A percentile compares a stretch with the other conserved stretches of the same genome.
phyloP scores from a whole-genome alignment of 805 yeast genomes.

The Brettanomyces naardenensis region DNA sequence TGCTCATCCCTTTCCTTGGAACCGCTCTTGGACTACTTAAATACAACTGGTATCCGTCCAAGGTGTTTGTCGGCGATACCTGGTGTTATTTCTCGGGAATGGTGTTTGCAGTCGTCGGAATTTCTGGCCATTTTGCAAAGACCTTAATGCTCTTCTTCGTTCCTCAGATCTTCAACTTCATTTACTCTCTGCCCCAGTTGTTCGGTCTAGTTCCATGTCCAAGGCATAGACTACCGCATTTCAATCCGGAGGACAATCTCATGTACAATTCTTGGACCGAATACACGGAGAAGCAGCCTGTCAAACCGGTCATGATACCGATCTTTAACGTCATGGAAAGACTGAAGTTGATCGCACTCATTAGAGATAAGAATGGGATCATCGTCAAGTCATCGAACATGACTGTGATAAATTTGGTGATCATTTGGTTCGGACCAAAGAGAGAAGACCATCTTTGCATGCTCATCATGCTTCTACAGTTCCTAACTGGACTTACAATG shows the following conservation, averaged over 20 bases:
- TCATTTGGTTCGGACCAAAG: slow-evolving; percentile 87
- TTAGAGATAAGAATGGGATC: slow-evolving; percentile 19
- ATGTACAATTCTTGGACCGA: slow-evolving; percentile 65
- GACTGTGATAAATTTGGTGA: slow-evolving; percentile 75
- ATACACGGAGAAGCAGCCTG: slow-evolving; percentile 17
- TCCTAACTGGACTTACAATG: slow-evolving; percentile 56
- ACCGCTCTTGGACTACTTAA: slow-evolving; percentile 69
- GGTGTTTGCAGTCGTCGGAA: slow-evolving; percentile 97
- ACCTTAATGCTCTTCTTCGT: slow-evolving; percentile 78
- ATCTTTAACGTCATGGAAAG: slow-evolving; percentile 40
- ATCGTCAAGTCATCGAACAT: slow-evolving; percentile 57
- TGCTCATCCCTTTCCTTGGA: slow-evolving; percentile 81
- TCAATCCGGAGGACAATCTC: slow-evolving; percentile 57
- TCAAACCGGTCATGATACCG: slow-evolving; percentile 19
- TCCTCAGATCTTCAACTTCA: slow-evolving; percentile 86
- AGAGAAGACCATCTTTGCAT: slow-evolving; percentile 73
- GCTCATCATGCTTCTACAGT: slow-evolving; percentile 53
- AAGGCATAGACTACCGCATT: slow-evolving; percentile 84
- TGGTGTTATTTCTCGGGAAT: slow-evolving; percentile 97
- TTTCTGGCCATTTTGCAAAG: slow-evolving; percentile 92
- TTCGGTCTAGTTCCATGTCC: slow-evolving; percentile 89
- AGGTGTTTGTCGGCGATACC: slow-evolving; percentile 95
- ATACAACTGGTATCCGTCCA: slow-evolving; percentile 86
- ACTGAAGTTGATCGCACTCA: slow-evolving; percentile 40
- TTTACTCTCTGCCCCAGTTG: slow-evolving; percentile 89